Base-by-base conservation (phyloP, 176 grass and related monocot species). In the Carex parvula region DNA sequence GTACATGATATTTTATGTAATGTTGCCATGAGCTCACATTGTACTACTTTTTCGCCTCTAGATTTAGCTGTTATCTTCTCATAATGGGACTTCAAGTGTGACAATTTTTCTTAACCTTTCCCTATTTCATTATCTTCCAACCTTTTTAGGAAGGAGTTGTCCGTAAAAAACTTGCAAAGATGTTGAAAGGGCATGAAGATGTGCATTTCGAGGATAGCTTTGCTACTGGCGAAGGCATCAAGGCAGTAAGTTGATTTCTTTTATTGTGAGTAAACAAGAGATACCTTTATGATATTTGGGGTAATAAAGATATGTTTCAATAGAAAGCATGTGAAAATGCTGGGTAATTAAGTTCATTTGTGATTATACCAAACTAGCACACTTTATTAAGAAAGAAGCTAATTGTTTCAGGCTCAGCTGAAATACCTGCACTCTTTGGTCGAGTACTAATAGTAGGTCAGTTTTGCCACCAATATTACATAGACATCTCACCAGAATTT, bases 151-250 rank as follows among this genome's bases (percentile, higher is more conserved):
- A 99, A 88, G 96, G 96, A 56, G 90, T 92, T 79, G 90, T 99
- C 42, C 91, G 91, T 13, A 75, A 63, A 80, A 92, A 95, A 89
- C 90, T 99, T 9, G 81, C 84, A 5, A 94, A 99, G 55, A 87
- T 99, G 73, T 84, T 99, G 54, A 92, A 99, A 90, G 93, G 77
- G 33, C 86, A 90, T 86, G 83, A 92, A 70, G 91, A 91, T 73
- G 96, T 99, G 65, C 91, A 74, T 75, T 99, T 93, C 83, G 96
- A 99, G 66, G 22, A 99, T 89, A 94, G 96, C 84, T 70, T 92
- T 93, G 93, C 96, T 24, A 93, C 89, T 35, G 93, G 96, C 0
- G 77, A 88, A n/a, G 93, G 93, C 77, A 92, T 99, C 84, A 95
- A 88, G 93, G 90, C 67, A 17, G 96, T 99, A 92, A 93, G 86